Evolutionary conservation across 1,284 basidiomycete species (phyloP).

Genomic region (Athelia sp.): DNA sequence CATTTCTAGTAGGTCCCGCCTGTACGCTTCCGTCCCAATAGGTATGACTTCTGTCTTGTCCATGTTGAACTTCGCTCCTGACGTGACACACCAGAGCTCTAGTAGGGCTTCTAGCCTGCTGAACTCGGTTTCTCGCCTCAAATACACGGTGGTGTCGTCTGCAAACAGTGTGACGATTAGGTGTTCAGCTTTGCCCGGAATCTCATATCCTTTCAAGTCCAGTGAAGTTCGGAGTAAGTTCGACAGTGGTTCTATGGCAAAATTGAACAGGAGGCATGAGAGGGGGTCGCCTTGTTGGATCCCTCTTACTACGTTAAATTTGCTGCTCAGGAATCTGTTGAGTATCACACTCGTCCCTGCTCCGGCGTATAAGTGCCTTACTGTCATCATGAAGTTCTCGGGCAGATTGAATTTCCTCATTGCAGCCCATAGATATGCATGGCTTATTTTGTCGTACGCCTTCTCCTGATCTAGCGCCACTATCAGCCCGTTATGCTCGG

Average conservation of each 20-base stretch:
- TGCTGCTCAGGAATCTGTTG: background rate
- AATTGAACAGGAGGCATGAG: background rate
- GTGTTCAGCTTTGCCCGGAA: too few species aligned
- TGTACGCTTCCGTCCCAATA: too few species aligned
- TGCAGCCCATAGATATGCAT: conserved; percentile 1
- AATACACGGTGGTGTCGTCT: too few species aligned
- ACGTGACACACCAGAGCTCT: too few species aligned
- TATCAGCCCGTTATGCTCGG: conserved; percentile 15
- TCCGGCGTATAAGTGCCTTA: background rate
- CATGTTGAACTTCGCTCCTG: too few species aligned
- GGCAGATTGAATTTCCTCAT: conserved; percentile 3
- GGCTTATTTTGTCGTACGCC: conserved; percentile 5
- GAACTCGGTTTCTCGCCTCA: too few species aligned
- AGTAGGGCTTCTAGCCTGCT: too few species aligned
- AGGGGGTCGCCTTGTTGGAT: conserved; percentile 1
- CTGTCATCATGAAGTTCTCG: background rate
- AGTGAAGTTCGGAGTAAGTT: conserved; percentile 5
- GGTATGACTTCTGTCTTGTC: too few species aligned
- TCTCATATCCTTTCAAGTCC: conserved; percentile 5
- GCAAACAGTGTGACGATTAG: too few species aligned
- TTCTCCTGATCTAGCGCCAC: background rate
- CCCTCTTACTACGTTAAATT: background rate
- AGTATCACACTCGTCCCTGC: background rate
- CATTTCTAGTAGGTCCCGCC: too few species aligned
- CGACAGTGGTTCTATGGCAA: conserved; percentile 6